phyloP scores from a whole-genome alignment of 2,329 filamentous ascomycete genomes.

The Trichoderma pleuroti region DNA sequence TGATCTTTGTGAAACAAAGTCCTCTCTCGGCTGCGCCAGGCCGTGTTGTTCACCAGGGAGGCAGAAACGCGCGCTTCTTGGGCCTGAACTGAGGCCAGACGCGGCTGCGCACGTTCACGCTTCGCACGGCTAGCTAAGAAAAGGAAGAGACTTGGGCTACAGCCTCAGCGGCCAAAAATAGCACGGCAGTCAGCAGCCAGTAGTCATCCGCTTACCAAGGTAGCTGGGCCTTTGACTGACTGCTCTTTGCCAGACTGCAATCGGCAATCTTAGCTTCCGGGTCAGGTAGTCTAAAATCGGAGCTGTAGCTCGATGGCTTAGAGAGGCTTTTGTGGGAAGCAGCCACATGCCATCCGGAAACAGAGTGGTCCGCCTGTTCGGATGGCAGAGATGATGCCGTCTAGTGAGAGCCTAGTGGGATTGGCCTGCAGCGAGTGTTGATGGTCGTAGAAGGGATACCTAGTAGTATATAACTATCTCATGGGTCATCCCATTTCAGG shows the following conservation, averaged over 20 bases:
- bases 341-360: constrained; percentile 11
- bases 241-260: background rate
- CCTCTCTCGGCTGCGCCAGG: background rate
- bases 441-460: background rate
- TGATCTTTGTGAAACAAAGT: background rate
- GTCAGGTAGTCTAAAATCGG: constrained; percentile 13
- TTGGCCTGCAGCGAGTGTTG: background rate
- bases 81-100: background rate
- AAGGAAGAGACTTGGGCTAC: background rate
- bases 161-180: constrained; percentile 15
- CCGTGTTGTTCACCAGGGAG: background rate
- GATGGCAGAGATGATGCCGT: background rate
- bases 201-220: constrained; percentile 16
- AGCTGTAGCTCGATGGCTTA: constrained; percentile 6
- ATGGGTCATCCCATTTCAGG: background rate
- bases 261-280: constrained; percentile 11
- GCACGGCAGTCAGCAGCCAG: constrained; percentile 7
- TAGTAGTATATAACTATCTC: constrained; percentile 3
- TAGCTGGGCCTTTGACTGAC: background rate
- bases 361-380: background rate
- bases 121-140: background rate
- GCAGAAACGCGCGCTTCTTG: constrained; percentile 2
- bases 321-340: background rate
- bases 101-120: background rate
- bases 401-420: background rate